Percentiles rank a stretch among this genome's conserved stretches.
phyloP scores from a whole-genome alignment of 345 rosid genomes.

The Citrus hindsii region DNA sequence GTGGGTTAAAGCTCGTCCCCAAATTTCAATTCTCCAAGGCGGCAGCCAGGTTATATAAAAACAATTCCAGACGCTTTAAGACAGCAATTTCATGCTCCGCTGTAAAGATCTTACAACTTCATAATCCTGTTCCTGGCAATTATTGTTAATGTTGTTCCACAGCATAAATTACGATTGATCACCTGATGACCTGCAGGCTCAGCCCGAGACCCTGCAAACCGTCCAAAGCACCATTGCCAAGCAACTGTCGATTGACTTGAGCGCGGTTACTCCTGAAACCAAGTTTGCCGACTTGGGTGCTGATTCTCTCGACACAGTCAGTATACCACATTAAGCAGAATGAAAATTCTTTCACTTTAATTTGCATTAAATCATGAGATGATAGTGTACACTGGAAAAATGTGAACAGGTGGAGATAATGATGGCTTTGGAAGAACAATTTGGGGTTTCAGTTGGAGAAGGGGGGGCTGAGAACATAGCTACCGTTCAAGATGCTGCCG shows the following conservation, averaged over 20 bases:
- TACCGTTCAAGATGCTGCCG: conserved; percentile 65
- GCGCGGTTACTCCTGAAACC: conserved; percentile 51
- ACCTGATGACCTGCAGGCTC: conserved; percentile 27
- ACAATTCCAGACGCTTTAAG: conserved; percentile 28
- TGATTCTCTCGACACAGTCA: conserved; percentile 66
- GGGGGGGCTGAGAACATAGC: conserved; percentile 52
- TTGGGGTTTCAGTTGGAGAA: conserved; percentile 56
- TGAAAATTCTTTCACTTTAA: not conserved
- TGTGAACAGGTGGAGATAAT: conserved; percentile 47
- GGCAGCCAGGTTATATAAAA: conserved; percentile 19
- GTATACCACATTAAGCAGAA: not conserved
- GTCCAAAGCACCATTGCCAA: conserved; percentile 59
- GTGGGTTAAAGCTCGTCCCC: conserved; percentile 29
- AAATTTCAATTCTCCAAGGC: conserved; percentile 26
- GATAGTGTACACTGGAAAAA: not conserved
- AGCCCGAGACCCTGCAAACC: conserved; percentile 42
- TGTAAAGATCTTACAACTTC: conserved; percentile 24
- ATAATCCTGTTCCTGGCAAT: not conserved
- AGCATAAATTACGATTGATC: not conserved
- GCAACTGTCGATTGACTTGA: conserved; percentile 53
- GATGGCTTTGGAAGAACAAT: conserved; percentile 75
- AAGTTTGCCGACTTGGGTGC: conserved; percentile 71
- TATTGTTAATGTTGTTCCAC: not conserved
- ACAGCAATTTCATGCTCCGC: conserved; percentile 42
- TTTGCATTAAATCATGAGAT: not conserved